These are phyloP conservation scores for Magnaporthales sp. DNA, from an alignment of 2,329 filamentous ascomycete species.

Conservation along the genomic window DNA sequence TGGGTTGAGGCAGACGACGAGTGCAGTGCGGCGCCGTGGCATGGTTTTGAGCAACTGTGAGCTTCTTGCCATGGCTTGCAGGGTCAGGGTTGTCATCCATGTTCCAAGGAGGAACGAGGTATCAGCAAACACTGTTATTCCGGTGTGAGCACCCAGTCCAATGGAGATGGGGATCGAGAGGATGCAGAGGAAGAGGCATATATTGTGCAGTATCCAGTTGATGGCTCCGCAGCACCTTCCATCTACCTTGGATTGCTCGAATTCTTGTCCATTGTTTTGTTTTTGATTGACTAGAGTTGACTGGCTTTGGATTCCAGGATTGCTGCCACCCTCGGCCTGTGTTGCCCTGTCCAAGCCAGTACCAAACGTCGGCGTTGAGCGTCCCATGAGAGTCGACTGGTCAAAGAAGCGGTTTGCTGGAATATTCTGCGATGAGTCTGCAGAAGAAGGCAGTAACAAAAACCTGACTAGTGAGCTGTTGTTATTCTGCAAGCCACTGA, in stretches of 20 bases:
- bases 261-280: neutral
- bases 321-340: neutral
- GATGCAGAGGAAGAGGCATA: conserved; percentile 21
- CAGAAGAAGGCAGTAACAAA: neutral
- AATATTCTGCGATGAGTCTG: neutral
- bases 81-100: conserved; percentile 34
- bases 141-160: conserved; percentile 22
- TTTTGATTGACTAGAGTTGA: neutral
- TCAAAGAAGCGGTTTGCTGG: neutral
- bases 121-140: conserved; percentile 32
- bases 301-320: neutral
- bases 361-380: neutral
- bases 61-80: conserved; percentile 19
- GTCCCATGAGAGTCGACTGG: neutral
- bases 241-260: too few species aligned
- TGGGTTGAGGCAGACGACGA: conserved; percentile 35
- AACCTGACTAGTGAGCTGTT: neutral
- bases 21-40: conserved; percentile 15
- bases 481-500: neutral
- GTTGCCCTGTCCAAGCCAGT: too few species aligned
- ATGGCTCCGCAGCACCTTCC: neutral
- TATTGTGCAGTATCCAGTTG: conserved; percentile 12
- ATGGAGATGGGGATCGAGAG: conserved; percentile 26
- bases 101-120: conserved; percentile 36
- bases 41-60: conserved; percentile 1